Conservation (phyloP, 169 alveolate species). For the Plasmodium adleri region DNA sequence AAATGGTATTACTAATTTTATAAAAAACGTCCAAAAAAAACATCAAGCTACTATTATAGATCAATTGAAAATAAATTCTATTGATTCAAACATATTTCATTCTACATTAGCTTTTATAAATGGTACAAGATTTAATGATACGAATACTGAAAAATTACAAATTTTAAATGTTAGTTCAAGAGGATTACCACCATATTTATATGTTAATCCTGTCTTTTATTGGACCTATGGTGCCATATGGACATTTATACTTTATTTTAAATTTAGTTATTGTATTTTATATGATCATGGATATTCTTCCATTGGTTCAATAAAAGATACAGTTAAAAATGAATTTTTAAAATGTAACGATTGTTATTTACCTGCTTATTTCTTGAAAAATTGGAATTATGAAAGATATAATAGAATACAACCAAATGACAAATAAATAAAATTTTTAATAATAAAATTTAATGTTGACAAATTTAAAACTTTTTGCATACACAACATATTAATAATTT, state of each 20-base stretch:
- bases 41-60: conserved; percentile 3
- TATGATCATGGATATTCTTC: conserved; percentile 86
- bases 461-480: background rate
- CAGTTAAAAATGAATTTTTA: conserved; percentile 77
- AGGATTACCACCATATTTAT: conserved; percentile 74
- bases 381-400: conserved; percentile 81
- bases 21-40: conserved; percentile 26
- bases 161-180: conserved; percentile 74
- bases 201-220: conserved; percentile 79
- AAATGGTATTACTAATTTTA: conserved; percentile 42
- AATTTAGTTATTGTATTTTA: conserved; percentile 82
- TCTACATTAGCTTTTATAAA: conserved; percentile 61
- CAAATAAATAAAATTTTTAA: conserved; percentile 1
- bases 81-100: conserved; percentile 4
- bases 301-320: conserved; percentile 81
- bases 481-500: background rate
- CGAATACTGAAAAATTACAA: conserved; percentile 42
- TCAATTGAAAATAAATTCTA: conserved; percentile 15
- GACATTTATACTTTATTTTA: conserved; percentile 81
- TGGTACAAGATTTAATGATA: conserved; percentile 68
- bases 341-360: conserved; percentile 79
- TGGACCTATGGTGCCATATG: conserved; percentile 88
- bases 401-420: conserved; percentile 58
- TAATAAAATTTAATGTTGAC: too few species aligned
- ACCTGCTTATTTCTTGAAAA: conserved; percentile 82